Percentiles rank a stretch among this genome's conserved stretches.
Conservation (phyloP, 2,329 filamentous ascomycete species). For the Fusarium albosuccineum region DNA sequence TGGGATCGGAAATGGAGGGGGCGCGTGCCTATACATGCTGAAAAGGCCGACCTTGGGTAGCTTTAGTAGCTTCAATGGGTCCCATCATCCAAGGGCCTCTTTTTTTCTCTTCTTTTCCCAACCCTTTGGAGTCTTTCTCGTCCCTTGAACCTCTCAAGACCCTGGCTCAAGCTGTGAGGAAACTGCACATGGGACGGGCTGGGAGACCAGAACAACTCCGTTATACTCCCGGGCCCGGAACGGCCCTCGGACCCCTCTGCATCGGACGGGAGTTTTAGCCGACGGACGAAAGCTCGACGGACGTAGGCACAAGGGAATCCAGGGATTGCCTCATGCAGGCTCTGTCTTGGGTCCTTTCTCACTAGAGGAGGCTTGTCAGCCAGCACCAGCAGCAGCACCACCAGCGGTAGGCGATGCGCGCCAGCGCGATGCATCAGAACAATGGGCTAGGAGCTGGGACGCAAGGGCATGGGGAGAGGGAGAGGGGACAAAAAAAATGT, state of each 20-base stretch:
- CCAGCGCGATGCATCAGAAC: slow-evolving; percentile 7
- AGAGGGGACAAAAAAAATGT: slow-evolving; percentile 31
- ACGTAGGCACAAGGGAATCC: not conserved
- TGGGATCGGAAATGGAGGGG: slow-evolving; percentile 40
- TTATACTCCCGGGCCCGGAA: not conserved
- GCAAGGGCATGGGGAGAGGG: slow-evolving; percentile 10
- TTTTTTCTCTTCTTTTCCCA: slow-evolving; percentile 13
- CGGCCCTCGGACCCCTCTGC: not conserved
- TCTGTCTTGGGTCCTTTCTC: slow-evolving; percentile 7
- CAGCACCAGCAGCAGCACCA: not conserved
- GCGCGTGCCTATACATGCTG: slow-evolving; percentile 26
- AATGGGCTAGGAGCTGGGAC: slow-evolving; percentile 18
- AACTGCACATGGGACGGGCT: not conserved
- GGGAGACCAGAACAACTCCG: not conserved
- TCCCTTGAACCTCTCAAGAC: not conserved
- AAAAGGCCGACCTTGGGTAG: slow-evolving; percentile 25
- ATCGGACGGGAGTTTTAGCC: not conserved
- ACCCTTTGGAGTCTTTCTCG: not conserved
- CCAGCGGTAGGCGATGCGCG: not conserved
- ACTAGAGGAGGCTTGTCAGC: slow-evolving; percentile 9
- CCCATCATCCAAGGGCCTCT: slow-evolving; percentile 21
- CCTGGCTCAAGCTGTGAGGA: slow-evolving; percentile 4
- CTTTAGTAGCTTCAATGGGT: slow-evolving; percentile 32
- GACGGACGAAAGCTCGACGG: slow-evolving; percentile 5
- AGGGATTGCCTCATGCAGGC: slow-evolving; percentile 16